Evolutionary conservation across 768 basidiomycete species (phyloP).

Genomic region (Dentipellis sp.): DNA sequence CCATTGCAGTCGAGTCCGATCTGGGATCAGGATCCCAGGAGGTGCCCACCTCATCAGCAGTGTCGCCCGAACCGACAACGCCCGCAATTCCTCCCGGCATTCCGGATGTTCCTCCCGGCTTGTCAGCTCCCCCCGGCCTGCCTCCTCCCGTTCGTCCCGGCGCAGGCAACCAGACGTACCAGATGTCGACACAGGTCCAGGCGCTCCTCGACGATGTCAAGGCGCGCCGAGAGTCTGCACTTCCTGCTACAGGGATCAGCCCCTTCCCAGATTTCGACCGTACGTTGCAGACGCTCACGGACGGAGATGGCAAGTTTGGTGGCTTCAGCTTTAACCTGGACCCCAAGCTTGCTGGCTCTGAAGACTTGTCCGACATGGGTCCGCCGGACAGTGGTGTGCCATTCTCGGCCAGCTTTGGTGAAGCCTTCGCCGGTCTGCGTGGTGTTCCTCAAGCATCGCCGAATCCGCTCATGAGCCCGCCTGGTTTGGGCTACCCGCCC

Average conservation of each 20-base stretch:
- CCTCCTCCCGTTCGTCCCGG: conserved; percentile 35
- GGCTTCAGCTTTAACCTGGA: conserved; percentile 86
- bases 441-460: conserved; percentile 18
- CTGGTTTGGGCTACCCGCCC: conserved; percentile 44
- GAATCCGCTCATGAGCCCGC: conserved; percentile 36
- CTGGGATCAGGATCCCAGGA: conserved; percentile 17
- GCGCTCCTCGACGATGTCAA: conserved; percentile 80
- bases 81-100: conserved; percentile 43
- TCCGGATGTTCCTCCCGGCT: conserved; percentile 49
- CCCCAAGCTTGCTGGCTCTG: conserved; percentile 51
- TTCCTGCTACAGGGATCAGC: conserved; percentile 34
- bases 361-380: conserved; percentile 36
- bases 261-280: conserved; percentile 89
- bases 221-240: conserved; percentile 54
- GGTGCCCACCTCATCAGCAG: conserved; percentile 4
- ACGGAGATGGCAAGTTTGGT: conserved; percentile 48
- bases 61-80: conserved; percentile 32
- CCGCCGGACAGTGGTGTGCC: conserved; percentile 33
- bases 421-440: conserved; percentile 62
- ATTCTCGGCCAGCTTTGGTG: conserved; percentile 56
- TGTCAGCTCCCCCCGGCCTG: conserved; percentile 58
- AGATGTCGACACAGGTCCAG: conserved; percentile 80
- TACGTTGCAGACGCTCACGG: conserved; percentile 63
- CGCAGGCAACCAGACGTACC: conserved; percentile 44
- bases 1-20: conserved; percentile 18